phyloP scores from a whole-genome alignment of 129 eudicot genomes.

The Ambrosia trifida region DNA sequence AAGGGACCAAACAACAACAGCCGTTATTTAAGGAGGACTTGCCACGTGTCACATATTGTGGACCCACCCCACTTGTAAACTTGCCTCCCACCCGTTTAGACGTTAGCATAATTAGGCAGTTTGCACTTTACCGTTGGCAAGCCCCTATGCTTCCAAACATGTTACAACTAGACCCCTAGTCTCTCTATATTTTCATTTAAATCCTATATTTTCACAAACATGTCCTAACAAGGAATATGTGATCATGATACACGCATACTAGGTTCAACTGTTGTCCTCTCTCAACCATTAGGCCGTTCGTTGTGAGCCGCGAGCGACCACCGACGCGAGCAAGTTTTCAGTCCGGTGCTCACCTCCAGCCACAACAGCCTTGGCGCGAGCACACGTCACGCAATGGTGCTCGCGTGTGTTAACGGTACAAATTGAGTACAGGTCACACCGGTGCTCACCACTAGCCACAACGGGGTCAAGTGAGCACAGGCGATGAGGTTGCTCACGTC shows the following conservation, averaged over 20 bases:
- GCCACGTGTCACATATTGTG: constrained; percentile 27
- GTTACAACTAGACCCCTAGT: background rate
- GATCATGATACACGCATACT: background rate
- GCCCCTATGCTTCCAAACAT: constrained; percentile 9
- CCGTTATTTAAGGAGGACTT: constrained; percentile 29
- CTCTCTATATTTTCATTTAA: background rate
- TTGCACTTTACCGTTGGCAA: background rate
- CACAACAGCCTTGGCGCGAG: too few species aligned
- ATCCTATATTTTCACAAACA: background rate
- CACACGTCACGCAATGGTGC: too few species aligned
- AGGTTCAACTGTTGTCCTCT: too few species aligned
- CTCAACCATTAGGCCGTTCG: too few species aligned
- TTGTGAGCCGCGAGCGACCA: too few species aligned
- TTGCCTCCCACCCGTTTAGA: constrained; percentile 25
- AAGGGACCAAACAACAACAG: constrained; percentile 28
- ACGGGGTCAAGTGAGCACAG: too few species aligned
- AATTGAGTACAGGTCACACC: too few species aligned
- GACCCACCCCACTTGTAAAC: constrained; percentile 31
- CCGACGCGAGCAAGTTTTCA: too few species aligned
- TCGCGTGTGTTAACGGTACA: too few species aligned
- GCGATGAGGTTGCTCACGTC: too few species aligned
- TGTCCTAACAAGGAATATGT: background rate
- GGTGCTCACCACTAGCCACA: too few species aligned
- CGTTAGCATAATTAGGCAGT: constrained; percentile 18
- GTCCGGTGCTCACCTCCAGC: too few species aligned